phyloP scores from a whole-genome alignment of 371 early-diverging fungal genomes.

The Mortierella sp. region DNA sequence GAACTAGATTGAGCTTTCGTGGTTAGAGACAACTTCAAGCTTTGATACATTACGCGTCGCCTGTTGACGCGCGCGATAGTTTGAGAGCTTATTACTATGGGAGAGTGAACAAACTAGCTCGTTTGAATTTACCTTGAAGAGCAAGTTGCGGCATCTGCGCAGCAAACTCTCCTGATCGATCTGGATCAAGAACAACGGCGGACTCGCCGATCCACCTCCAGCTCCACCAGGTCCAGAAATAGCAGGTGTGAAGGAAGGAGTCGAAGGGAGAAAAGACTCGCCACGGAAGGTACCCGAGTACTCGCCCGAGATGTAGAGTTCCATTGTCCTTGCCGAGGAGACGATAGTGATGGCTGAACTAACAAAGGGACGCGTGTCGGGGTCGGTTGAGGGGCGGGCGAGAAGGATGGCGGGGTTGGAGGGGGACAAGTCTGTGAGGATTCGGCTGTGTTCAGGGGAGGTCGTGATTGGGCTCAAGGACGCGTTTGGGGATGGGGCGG shows the following conservation, averaged over 20 bases:
- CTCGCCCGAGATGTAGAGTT: slow-evolving; percentile 33
- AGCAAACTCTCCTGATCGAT: slow-evolving; percentile 23
- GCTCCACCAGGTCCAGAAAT: neutral
- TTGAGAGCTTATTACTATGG: neutral
- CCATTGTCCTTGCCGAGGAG: slow-evolving; percentile 44
- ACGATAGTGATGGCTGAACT: slow-evolving; percentile 24
- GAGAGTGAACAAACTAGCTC: no score
- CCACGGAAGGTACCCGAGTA: slow-evolving; percentile 51
- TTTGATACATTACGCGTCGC: no score
- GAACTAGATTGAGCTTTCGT: slow-evolving; percentile 24
- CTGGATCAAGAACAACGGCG: slow-evolving; percentile 34
- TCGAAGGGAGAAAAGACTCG: slow-evolving; percentile 11
- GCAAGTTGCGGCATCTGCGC: slow-evolving; percentile 6
- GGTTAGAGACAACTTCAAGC: neutral
- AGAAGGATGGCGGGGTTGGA: slow-evolving; percentile 36
- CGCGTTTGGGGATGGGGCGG: neutral
- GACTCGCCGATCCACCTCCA: neutral
- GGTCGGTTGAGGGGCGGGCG: neutral
- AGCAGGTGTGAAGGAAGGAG: neutral
- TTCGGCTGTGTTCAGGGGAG: neutral
- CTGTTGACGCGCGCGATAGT: neutral
- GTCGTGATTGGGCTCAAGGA: neutral
- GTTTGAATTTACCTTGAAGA: slow-evolving; percentile 41
- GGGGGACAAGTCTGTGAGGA: slow-evolving; percentile 18
- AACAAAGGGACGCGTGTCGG: neutral